A percentile compares a stretch with the other conserved stretches of the same genome.
Evolutionary conservation across 108 stramenopile species (phyloP).

Genomic region (Stephanodiscus minutulus): DNA sequence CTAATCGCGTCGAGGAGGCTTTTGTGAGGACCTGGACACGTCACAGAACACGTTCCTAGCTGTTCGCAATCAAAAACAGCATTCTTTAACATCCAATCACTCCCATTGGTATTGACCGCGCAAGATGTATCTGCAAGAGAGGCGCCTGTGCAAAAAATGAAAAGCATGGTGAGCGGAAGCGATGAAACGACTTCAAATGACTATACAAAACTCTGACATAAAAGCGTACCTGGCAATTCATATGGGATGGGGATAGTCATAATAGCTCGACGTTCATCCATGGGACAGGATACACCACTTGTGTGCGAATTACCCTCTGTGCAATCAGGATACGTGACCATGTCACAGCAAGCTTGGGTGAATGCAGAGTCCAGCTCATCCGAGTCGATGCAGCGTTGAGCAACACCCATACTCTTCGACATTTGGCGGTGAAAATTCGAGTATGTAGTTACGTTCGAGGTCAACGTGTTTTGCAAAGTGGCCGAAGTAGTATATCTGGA

Average conservation of each 20-base stretch:
- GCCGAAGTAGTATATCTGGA: constrained; percentile 37
- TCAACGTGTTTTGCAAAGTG: constrained; percentile 43
- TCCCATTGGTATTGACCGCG: constrained; percentile 28
- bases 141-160: constrained; percentile 7
- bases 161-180: neutral
- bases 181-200: neutral
- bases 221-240: constrained; percentile 33
- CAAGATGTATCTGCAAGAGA: constrained; percentile 29
- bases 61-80: constrained; percentile 48
- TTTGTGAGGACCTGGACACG: constrained; percentile 47
- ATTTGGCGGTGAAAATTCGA: constrained; percentile 35
- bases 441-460: constrained; percentile 39
- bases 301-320: neutral
- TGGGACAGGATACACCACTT: constrained; percentile 35
- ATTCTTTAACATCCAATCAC: constrained; percentile 42
- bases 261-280: constrained; percentile 38
- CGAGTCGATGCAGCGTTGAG: constrained; percentile 41
- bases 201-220: neutral
- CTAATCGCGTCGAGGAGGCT: constrained; percentile 16
- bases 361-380: constrained; percentile 33
- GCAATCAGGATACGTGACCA: constrained; percentile 43
- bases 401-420: constrained; percentile 32
- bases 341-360: constrained; percentile 44
- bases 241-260: constrained; percentile 34
- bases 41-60: constrained; percentile 39